Percentiles rank a stretch among this genome's conserved stretches.
Conservation (phyloP, 768 basidiomycete genomes). For the Hortiboletus flavorubellus region DNA sequence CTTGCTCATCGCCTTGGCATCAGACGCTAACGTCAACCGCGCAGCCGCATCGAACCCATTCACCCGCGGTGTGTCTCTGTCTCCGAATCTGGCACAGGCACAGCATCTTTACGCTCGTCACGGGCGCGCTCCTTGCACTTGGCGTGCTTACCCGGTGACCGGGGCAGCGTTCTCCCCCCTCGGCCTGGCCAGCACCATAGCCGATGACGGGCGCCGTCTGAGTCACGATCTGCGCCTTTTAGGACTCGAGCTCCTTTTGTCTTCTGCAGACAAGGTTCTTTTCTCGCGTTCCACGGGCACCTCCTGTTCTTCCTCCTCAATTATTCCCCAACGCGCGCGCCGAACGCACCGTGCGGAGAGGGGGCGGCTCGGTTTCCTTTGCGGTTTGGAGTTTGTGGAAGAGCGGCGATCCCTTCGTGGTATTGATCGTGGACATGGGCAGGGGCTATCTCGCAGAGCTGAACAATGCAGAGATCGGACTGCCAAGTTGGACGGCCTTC, state of each 20-base stretch:
- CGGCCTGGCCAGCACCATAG: slow-evolving; percentile 27
- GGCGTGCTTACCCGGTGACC: slow-evolving; percentile 16
- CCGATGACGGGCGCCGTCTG: slow-evolving; percentile 71
- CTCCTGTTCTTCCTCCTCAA: slow-evolving; percentile 42
- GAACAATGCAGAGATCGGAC: slow-evolving; percentile 88
- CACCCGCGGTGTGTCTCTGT: slow-evolving; percentile 31
- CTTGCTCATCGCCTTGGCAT: slow-evolving; percentile 57
- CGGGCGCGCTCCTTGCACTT: slow-evolving; percentile 26
- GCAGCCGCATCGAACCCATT: slow-evolving; percentile 69
- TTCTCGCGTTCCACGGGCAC: slow-evolving; percentile 37
- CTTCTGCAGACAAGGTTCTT: slow-evolving; percentile 41
- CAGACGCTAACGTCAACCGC: slow-evolving; percentile 57
- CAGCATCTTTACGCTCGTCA: slow-evolving; percentile 21
- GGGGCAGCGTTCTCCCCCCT: slow-evolving; percentile 36
- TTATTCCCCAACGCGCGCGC: slow-evolving; percentile 42
- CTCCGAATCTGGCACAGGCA: slow-evolving; percentile 16
- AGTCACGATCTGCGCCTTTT: slow-evolving; percentile 91
- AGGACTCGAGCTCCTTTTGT: slow-evolving; percentile 70
- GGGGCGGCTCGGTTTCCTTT: slow-evolving; percentile 48
- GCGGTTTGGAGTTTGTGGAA: slow-evolving; percentile 58
- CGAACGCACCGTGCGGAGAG: slow-evolving; percentile 43
- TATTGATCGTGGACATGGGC: slow-evolving; percentile 57
- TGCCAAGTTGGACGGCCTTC: slow-evolving; percentile 91
- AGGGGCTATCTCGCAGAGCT: slow-evolving; percentile 87
- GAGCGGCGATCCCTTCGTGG: slow-evolving; percentile 34